Percentiles rank a stretch among this genome's conserved stretches.
These are phyloP conservation scores for Psilocybe cyanescens DNA, from an alignment of 768 basidiomycete genomes.

Conservation along the genomic window DNA sequence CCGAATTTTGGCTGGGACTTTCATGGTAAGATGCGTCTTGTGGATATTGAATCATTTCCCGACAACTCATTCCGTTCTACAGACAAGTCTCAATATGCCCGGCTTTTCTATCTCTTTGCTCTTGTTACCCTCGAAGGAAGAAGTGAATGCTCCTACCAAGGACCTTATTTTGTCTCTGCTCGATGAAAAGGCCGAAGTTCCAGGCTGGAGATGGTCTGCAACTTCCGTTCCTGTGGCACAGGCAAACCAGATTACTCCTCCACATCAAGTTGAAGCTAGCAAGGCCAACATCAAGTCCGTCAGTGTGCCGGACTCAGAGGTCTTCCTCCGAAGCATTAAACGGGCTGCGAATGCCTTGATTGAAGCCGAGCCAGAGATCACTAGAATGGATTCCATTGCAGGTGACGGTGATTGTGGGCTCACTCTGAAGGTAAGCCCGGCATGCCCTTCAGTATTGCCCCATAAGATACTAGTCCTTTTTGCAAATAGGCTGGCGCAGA, in stretches of 20 bases:
- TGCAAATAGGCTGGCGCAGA: slow-evolving; percentile 63
- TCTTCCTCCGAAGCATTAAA: slow-evolving; percentile 58
- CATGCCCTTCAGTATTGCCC: not conserved
- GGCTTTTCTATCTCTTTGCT: slow-evolving; percentile 88
- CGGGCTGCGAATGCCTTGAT: slow-evolving; percentile 70
- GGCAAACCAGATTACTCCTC: slow-evolving; percentile 14
- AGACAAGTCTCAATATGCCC: slow-evolving; percentile 93
- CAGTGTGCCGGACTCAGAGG: slow-evolving; percentile 38
- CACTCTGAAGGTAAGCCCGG: slow-evolving; percentile 45
- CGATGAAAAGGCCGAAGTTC: slow-evolving; percentile 67
- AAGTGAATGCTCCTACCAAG: slow-evolving; percentile 38
- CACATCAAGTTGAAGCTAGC: slow-evolving; percentile 5
- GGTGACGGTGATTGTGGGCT: slow-evolving; percentile 82
- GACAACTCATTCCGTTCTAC: not conserved
- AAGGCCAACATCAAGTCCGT: slow-evolving; percentile 12
- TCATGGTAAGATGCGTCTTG: slow-evolving; percentile 63
- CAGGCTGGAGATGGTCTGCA: slow-evolving; percentile 88
- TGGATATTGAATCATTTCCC: too few species aligned
- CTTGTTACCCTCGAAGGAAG: slow-evolving; percentile 60
- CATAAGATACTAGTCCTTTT: not conserved
- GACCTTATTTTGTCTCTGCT: slow-evolving; percentile 65
- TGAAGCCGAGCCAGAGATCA: slow-evolving; percentile 86
- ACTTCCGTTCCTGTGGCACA: slow-evolving; percentile 37
- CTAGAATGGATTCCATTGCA: slow-evolving; percentile 86
- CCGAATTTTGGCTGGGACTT: slow-evolving; percentile 77